These are phyloP conservation scores for Alternaria ventricosa DNA, from an alignment of 2,329 filamentous ascomycete species.

Conservation along the genomic window DNA sequence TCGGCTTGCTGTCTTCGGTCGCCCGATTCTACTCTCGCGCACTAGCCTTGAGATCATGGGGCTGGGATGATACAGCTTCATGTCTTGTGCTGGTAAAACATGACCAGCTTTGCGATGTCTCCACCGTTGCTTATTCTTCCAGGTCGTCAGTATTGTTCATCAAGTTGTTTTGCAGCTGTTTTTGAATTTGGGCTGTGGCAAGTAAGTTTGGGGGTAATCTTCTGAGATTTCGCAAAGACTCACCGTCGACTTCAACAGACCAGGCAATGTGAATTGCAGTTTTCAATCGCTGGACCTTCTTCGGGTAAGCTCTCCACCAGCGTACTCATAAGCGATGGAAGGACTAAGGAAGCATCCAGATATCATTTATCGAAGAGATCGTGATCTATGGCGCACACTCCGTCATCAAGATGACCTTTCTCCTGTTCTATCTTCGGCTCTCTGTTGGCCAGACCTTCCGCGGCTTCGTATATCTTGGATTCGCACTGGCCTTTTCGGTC, in stretches of 20 bases:
- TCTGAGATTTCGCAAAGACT: not conserved
- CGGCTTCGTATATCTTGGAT: not conserved
- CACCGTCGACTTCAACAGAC: not conserved
- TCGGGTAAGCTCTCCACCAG: not conserved
- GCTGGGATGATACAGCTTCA: constrained; percentile 4
- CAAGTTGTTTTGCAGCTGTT: not conserved
- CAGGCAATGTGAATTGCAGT: not conserved
- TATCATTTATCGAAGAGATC: constrained; percentile 1
- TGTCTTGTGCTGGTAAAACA: not conserved
- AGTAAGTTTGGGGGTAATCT: not conserved
- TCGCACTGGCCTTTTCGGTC: not conserved
- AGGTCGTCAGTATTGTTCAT: constrained; percentile 3
- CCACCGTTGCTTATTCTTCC: not conserved
- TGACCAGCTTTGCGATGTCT: not conserved
- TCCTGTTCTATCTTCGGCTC: constrained; percentile 5
- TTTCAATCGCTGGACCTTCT: not conserved
- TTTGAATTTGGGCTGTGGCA: not conserved
- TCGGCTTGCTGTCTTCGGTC: not conserved
- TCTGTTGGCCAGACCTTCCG: not conserved
- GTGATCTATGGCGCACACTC: constrained; percentile 5
- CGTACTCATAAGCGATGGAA: not conserved
- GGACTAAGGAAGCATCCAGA: not conserved
- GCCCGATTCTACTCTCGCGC: constrained; percentile 6
- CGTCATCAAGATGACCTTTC: constrained; percentile 7
- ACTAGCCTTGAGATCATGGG: constrained; percentile 3